A percentile compares a stretch with the other conserved stretches of the same genome.
These are phyloP conservation scores for Fusarium sp. DNA, from an alignment of 2,329 filamentous ascomycete genomes.

Conservation along the genomic window DNA sequence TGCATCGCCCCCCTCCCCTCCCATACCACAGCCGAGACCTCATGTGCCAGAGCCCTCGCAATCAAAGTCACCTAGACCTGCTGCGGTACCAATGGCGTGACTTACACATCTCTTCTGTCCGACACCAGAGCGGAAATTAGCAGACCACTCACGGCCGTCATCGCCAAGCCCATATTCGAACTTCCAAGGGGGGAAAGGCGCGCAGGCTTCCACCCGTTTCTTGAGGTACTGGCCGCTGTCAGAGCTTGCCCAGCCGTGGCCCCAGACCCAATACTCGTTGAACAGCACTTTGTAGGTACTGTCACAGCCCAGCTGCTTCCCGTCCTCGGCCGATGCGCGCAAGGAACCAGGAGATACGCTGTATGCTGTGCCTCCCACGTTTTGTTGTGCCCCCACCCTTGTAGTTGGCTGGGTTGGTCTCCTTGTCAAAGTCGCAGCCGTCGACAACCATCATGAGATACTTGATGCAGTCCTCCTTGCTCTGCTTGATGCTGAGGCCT, in stretches of 20 bases:
- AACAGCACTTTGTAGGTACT: background rate
- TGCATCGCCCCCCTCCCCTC: too few relatives aligned
- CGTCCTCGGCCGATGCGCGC: background rate
- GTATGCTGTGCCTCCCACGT: background rate
- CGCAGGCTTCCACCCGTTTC: background rate
- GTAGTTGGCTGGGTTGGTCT: background rate
- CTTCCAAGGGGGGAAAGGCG: too few relatives aligned
- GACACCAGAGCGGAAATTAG: too few relatives aligned
- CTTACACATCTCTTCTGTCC: too few relatives aligned
- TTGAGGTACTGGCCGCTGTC: background rate
- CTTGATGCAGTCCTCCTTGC: background rate
- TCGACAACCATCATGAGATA: slow-evolving; percentile 2
- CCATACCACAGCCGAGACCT: too few relatives aligned
- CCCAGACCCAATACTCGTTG: background rate
- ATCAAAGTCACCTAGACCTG: too few relatives aligned
- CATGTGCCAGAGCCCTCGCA: too few relatives aligned
- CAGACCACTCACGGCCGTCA: too few relatives aligned
- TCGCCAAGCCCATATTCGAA: too few relatives aligned
- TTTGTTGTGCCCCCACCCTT: slow-evolving; percentile 1
- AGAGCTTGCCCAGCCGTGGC: background rate
- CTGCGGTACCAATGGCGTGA: too few relatives aligned
- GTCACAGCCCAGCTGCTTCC: background rate
- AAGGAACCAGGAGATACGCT: background rate
- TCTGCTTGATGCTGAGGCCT: background rate
- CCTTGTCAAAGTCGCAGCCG: background rate